Base-by-base conservation (phyloP, 768 basidiomycete species). In the Pisolithus albus region DNA sequence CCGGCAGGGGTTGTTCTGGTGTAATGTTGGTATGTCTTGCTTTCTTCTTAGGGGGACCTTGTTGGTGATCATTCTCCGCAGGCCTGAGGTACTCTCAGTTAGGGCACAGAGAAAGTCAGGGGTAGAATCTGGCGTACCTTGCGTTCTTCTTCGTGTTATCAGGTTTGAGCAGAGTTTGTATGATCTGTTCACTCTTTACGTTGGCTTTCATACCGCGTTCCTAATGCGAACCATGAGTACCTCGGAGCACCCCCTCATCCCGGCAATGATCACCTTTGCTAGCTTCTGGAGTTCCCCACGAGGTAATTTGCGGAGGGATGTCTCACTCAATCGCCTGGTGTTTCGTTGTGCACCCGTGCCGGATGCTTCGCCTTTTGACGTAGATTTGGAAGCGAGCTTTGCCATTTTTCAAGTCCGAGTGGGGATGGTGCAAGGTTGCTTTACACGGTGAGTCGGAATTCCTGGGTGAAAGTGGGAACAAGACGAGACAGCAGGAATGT, bases 251-350 rank as follows among this genome's bases (percentile, higher is more conserved):
- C n/a, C 18, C 43, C 8, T 36, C 28, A 21, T 47, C n/a, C 36
- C 26, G 11, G 13, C 34, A 23, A 39, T 21, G 16, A 52, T 9
- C 50, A 62, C 66, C 62, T 46, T 62, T 3, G 64, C 60, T 1
- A 64, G 41, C 34, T 66, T 64, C 50, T 66, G 64, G 21, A 66
- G 57, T 30, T 56, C 40, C 1, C 51, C 49, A 6, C 67, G 63
- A 46, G 66, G 26, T 13, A 66, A 54, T 28, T 57, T 58, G 46
- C 54, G 60, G 28, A 66, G 66, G 24, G 52, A 21, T 37, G 1
- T 51, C 43, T 62, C 58, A 28, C 44, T 55, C 39, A 60, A 34
- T 7, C 34, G 34, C 13, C 34, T n/a, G 8, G 46, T 40, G 2
- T 47, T 39, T 23, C 7, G 19, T 44, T 34, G 49, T 45, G 19